Evolutionary conservation across 2,329 filamentous ascomycete species (phyloP).

Genomic region (Diaporthe helianthi): DNA sequence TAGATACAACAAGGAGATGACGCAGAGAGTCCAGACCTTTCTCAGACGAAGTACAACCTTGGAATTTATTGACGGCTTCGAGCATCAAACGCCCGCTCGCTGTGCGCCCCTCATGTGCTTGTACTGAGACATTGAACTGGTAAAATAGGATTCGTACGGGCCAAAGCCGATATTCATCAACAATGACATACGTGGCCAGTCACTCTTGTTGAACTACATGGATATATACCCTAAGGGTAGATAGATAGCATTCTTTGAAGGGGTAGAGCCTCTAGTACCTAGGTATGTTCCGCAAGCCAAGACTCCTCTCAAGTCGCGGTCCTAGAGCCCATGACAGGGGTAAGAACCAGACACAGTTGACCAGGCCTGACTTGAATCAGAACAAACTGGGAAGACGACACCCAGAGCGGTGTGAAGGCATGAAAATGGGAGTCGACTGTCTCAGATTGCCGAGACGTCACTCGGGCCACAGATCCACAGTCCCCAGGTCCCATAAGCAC

Average conservation of each 20-base stretch:
- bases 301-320: background rate
- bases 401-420: constrained; percentile 12
- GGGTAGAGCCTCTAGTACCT: too few species aligned
- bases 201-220: background rate
- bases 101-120: background rate
- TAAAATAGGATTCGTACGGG: background rate
- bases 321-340: background rate
- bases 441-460: constrained; percentile 35
- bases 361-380: background rate
- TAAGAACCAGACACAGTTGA: background rate
- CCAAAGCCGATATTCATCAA: background rate
- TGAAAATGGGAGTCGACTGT: constrained; percentile 13
- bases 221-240: too few species aligned
- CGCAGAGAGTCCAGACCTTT: background rate
- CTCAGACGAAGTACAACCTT: background rate
- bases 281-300: background rate
- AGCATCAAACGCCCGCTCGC: background rate
- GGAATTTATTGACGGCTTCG: constrained; percentile 2
- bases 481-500: background rate
- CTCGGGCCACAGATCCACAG: constrained; percentile 24
- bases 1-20: background rate
- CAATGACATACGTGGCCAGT: background rate
- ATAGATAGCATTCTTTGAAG: background rate
- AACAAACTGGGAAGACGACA: background rate
- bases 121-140: constrained; percentile 12